These are phyloP conservation scores for Ascochyta koolunga DNA, from an alignment of 2,329 filamentous ascomycete species.

Conservation along the genomic window DNA sequence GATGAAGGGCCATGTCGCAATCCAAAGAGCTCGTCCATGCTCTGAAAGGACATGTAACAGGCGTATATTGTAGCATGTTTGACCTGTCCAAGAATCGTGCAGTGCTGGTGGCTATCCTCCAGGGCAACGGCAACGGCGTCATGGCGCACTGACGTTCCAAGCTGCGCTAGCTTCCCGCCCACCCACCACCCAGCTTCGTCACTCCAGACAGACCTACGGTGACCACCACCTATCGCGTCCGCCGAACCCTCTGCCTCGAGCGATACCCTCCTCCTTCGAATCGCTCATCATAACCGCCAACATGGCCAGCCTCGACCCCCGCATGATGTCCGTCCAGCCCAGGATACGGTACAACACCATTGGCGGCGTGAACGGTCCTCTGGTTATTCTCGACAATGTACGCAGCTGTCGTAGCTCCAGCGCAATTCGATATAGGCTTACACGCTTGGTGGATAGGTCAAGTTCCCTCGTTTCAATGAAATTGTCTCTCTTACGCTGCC, in stretches of 20 bases:
- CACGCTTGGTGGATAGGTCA: constrained; percentile 68
- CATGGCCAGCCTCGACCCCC: constrained; percentile 53
- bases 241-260: constrained; percentile 20
- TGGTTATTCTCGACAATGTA: constrained; percentile 97
- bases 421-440: constrained; percentile 27
- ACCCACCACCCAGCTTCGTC: constrained; percentile 35
- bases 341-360: constrained; percentile 97
- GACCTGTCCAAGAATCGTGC: neutral
- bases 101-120: neutral
- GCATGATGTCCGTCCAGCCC: constrained; percentile 66
- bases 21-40: too few species aligned
- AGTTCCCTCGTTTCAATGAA: constrained; percentile 97
- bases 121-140: constrained; percentile 10
- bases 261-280: constrained; percentile 21
- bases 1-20: too few species aligned
- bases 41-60: neutral
- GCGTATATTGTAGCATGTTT: neutral
- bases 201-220: constrained; percentile 19
- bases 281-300: constrained; percentile 34
- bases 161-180: constrained; percentile 26
- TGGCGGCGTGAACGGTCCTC: constrained; percentile 94
- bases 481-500: constrained; percentile 95
- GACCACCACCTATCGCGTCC: constrained; percentile 25
- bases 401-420: constrained; percentile 42
- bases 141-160: constrained; percentile 12